Conservation (phyloP, 306 rosid species). For the Acacia confusa region DNA sequence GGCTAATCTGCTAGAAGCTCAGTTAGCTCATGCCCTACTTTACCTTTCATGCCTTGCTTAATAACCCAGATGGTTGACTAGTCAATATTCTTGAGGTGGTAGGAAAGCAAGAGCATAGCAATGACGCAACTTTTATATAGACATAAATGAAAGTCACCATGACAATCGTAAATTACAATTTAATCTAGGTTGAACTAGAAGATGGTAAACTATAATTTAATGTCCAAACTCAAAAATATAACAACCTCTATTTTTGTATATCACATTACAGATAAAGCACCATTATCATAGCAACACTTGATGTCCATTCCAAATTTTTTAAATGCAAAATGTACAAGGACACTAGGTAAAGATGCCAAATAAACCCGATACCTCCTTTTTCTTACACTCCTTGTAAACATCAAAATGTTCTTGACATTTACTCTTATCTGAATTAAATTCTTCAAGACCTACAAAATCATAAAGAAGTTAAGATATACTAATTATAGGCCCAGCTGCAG, state of each 20-base stretch:
- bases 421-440: constrained; percentile 63
- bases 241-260: background rate
- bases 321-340: constrained; percentile 1
- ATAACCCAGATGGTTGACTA: background rate
- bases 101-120: background rate
- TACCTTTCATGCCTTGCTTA: background rate
- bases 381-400: constrained; percentile 94
- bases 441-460: constrained; percentile 72
- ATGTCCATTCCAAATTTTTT: constrained; percentile 6
- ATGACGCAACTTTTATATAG: background rate
- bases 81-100: background rate
- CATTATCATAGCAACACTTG: constrained; percentile 8
- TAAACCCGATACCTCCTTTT: constrained; percentile 70
- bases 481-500: background rate
- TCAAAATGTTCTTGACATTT: constrained; percentile 93
- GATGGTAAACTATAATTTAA: background rate
- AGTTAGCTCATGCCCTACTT: background rate
- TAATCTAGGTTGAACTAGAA: background rate
- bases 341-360: constrained; percentile 5
- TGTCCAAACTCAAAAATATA: background rate
- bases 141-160: background rate
- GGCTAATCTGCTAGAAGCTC: background rate
- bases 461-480: constrained; percentile 13
- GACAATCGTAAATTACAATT: background rate
- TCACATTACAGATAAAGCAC: constrained; percentile 22